Percentiles rank a stretch among this genome's conserved stretches.
Conservation (phyloP, 2,329 filamentous ascomycete species). For the Ambrosiella xylebori region DNA sequence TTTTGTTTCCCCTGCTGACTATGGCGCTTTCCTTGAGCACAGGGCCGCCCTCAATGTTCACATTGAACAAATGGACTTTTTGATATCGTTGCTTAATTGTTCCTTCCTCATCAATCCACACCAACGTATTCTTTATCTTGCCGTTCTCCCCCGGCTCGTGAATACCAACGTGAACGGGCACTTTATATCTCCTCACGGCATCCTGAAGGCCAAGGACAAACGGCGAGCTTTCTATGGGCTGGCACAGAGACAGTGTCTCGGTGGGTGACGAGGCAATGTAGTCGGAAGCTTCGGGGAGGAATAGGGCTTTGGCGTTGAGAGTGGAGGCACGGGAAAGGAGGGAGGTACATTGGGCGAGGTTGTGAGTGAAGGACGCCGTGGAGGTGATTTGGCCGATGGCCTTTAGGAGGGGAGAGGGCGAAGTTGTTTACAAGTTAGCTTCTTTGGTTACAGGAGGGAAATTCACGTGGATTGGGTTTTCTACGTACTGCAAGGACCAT, state of each 20-base stretch:
- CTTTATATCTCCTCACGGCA: constrained; percentile 42
- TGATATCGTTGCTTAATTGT: constrained; percentile 39
- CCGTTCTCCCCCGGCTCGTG: constrained; percentile 48
- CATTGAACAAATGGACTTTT: constrained; percentile 83
- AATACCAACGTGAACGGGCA: constrained; percentile 74
- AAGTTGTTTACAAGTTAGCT: too few species aligned
- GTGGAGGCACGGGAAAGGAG: constrained; percentile 6
- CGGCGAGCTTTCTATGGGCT: constrained; percentile 43
- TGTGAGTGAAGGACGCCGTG: constrained; percentile 9
- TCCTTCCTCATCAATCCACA: constrained; percentile 24
- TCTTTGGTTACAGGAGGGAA: not conserved
- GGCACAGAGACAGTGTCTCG: constrained; percentile 54
- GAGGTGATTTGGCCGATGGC: constrained; percentile 14
- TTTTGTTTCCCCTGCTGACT: not conserved
- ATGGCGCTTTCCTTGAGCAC: constrained; percentile 31
- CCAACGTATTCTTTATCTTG: constrained; percentile 32
- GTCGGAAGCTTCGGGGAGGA: constrained; percentile 82
- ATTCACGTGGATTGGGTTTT: not conserved
- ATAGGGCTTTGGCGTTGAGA: constrained; percentile 39
- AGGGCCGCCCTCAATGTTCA: constrained; percentile 20
- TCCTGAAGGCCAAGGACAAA: constrained; percentile 63
- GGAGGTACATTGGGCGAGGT: constrained; percentile 11
- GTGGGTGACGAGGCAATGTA: constrained; percentile 58
- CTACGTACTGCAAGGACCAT: constrained; percentile 6
- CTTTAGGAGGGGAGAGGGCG: not conserved